Conservation (phyloP, 371 early-diverging fungal genomes). For the Lichtheimia hyalospora region DNA sequence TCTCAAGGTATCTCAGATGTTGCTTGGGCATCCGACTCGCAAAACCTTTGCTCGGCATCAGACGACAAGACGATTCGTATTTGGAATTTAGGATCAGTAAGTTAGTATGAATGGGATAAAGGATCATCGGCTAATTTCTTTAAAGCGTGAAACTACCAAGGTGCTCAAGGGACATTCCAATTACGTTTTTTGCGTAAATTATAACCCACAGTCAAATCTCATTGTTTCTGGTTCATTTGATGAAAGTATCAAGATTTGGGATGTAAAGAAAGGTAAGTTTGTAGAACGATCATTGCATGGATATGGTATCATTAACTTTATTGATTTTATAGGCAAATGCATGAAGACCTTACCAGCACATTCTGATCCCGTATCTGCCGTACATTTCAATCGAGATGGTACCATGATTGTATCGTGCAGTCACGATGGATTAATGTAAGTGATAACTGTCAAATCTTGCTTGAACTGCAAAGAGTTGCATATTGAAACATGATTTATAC, state of each 20-base stretch:
- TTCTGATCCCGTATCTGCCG: conserved; percentile 94
- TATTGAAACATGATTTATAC: background rate
- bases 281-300: background rate
- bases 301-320: background rate
- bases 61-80: conserved; percentile 95
- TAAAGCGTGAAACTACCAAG: conserved; percentile 72
- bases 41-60: conserved; percentile 85
- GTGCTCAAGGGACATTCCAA: conserved; percentile 90
- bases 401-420: conserved; percentile 94
- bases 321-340: conserved; percentile 68
- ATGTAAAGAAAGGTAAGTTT: conserved; percentile 78
- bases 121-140: background rate
- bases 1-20: conserved; percentile 94
- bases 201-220: conserved; percentile 89
- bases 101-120: background rate
- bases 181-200: conserved; percentile 97
- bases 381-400: conserved; percentile 96
- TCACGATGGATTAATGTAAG: conserved; percentile 93
- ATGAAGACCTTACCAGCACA: conserved; percentile 92
- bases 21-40: conserved; percentile 93
- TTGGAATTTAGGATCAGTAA: conserved; percentile 81
- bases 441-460: conserved; percentile 1
- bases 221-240: conserved; percentile 98
- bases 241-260: conserved; percentile 95
- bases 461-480: background rate